These are phyloP conservation scores for Emydomyces testavorans DNA, from an alignment of 2,329 filamentous ascomycete genomes.

Conservation along the genomic window DNA sequence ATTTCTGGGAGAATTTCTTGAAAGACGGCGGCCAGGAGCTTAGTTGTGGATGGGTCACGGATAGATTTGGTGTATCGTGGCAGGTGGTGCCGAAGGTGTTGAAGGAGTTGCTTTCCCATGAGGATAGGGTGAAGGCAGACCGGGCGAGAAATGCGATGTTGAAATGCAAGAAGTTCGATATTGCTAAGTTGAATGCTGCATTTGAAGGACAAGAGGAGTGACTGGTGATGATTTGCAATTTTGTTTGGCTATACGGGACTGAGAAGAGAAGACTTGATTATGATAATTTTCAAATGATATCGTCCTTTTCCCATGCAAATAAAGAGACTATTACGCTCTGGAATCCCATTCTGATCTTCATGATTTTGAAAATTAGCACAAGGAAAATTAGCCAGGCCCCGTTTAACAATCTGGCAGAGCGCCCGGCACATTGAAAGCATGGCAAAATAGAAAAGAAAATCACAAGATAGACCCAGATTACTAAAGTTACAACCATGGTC, in stretches of 20 bases:
- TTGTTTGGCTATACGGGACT: neutral
- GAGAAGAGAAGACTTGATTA: neutral
- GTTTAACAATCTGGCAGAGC: neutral
- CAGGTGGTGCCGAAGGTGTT: conserved; percentile 37
- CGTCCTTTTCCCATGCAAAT: neutral
- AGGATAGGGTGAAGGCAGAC: conserved; percentile 25
- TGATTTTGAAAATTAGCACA: neutral
- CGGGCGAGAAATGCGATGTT: conserved; percentile 31
- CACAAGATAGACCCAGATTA: neutral
- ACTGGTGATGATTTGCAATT: neutral
- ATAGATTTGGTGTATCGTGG: conserved; percentile 40
- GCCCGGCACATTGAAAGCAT: neutral
- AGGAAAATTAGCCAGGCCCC: neutral
- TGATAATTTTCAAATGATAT: neutral
- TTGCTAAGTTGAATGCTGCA: conserved; percentile 31
- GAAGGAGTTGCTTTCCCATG: conserved; percentile 27
- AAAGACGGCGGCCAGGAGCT: conserved; percentile 31
- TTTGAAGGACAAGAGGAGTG: conserved; percentile 18
- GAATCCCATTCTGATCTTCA: conserved; percentile 1
- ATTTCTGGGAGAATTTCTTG: conserved; percentile 37
- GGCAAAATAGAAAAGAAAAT: neutral
- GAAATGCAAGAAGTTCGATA: conserved; percentile 37
- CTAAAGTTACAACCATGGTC: conserved; percentile 3
- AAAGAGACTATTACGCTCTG: neutral
- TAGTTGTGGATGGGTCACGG: conserved; percentile 39